Evolutionary conservation across 345 rosid species (phyloP), one percentile per base, ranked within the genome.

Genomic region (Dipteronia sinensis): DNA sequence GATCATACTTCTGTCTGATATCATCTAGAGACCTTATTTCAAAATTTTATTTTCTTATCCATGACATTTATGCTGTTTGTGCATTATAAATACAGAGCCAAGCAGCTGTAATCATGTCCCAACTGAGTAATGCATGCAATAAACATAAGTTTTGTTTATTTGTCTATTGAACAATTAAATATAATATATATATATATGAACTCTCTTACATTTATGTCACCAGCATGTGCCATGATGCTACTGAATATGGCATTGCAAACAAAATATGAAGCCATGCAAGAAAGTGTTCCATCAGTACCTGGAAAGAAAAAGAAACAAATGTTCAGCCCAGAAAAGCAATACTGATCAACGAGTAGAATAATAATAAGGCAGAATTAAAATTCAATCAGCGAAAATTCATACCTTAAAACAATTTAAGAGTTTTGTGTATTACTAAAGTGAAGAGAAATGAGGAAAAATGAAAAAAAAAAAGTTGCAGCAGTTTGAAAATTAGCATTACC

Each of bases 241-340:
- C 76, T 82, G 90, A 97, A 93, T 86, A 97, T 88, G 77, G 91
- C 61, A 71, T 87, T 90, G 97, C 98, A 97, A 79, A 94, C 90
- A 88, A 94, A 89, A 85, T 91, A 94, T 7, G 98, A 91, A 67
- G 98, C 98, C 93, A 91, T 72, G 88, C 99, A 97, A 76, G 99
- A 94, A 77, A 89, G 42, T 44, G 97, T 93, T 29, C 99, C 99
- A 80, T 97, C 93, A 49, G 98, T 94, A 61, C 99, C 99, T 97
- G 97, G 70, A 83, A 79, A 19, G 73, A 71, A 46, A 76, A 31
- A 59, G 12, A n/a, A 61, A 25, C 40, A 55, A 15, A 51, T 72
- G 71, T 27, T 74, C 63, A 58, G 65, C 12, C 67, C 65, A 76
- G 58, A 70, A 69, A 49, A 64, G 47, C 51, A 55, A 31, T 25